A percentile compares a stretch with the other conserved stretches of the same genome.
phyloP scores from a whole-genome alignment of 1,284 basidiomycete genomes.

The Leccinum subspadiceum region DNA sequence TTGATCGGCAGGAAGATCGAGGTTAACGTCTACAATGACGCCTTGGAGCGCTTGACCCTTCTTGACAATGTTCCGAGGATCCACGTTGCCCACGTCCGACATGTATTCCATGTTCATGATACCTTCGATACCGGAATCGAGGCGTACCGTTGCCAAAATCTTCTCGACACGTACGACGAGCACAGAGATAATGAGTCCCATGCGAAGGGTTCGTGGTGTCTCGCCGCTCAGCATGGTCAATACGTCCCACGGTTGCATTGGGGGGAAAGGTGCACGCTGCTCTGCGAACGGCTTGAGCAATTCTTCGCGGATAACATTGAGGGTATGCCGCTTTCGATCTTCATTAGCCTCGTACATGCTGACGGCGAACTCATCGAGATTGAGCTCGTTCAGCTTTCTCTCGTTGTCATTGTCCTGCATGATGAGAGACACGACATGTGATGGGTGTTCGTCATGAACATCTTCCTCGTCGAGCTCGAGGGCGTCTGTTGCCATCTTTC shows the following conservation, averaged over 20 bases:
- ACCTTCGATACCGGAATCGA: slow-evolving; percentile 94
- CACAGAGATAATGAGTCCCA: slow-evolving; percentile 85
- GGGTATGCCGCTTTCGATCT: slow-evolving; percentile 84
- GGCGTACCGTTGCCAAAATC: slow-evolving; percentile 56
- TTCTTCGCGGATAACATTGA: slow-evolving; percentile 88
- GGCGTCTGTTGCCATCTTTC: slow-evolving; percentile 98
- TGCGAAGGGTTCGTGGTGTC: slow-evolving; percentile 74
- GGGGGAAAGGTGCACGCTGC: slow-evolving; percentile 64
- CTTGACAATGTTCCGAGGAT: slow-evolving; percentile 51
- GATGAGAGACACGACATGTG: slow-evolving; percentile 81
- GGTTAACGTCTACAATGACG: slow-evolving; percentile 73
- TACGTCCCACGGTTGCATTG: slow-evolving; percentile 77
- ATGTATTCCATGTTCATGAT: slow-evolving; percentile 71
- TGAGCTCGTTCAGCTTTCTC: slow-evolving; percentile 87
- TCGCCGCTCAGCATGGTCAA: slow-evolving; percentile 97
- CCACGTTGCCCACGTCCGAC: slow-evolving; percentile 45
- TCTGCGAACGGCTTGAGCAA: slow-evolving; percentile 87
- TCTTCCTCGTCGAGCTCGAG: slow-evolving; percentile 96
- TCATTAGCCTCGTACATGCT: slow-evolving; percentile 84
- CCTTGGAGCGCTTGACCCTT: slow-evolving; percentile 82
- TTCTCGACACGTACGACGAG: slow-evolving; percentile 60
- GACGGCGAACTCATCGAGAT: slow-evolving; percentile 94
- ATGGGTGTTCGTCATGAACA: slow-evolving; percentile 86
- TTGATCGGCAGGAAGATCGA: slow-evolving; percentile 59
- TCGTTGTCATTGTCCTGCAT: slow-evolving; percentile 83